These are phyloP conservation scores for Aurantiochytrium sp. DNA, from an alignment of 108 stramenopile species.

Conservation along the genomic window DNA sequence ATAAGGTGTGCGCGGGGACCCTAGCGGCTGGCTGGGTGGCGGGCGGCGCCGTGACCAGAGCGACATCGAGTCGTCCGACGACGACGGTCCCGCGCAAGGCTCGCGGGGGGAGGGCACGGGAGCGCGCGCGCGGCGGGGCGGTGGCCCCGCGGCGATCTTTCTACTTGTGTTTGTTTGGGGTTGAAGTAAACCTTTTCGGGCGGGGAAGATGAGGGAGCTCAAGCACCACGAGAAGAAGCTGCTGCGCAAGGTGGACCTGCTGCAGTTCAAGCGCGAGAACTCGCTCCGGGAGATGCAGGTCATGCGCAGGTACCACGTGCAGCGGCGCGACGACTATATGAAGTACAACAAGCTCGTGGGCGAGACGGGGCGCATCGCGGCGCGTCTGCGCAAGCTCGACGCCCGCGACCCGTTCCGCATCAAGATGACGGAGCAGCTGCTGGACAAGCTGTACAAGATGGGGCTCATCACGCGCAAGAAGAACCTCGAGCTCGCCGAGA, in stretches of 20 bases:
- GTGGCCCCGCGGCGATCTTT: too few species aligned
- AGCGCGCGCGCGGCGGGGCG: too few species aligned
- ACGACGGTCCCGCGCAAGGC: too few species aligned
- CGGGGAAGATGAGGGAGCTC: slow-evolving; percentile 74
- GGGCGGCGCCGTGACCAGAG: too few species aligned
- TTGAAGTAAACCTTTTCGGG: too few species aligned
- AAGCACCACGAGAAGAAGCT: slow-evolving; percentile 98
- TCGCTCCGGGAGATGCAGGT: slow-evolving; percentile 89
- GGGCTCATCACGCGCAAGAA: slow-evolving; percentile 79
- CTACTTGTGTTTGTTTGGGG: too few species aligned
- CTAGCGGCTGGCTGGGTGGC: too few species aligned
- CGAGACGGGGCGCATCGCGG: slow-evolving; percentile 76
- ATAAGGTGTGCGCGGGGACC: too few species aligned
- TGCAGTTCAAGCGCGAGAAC: slow-evolving; percentile 91
- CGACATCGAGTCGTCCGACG: too few species aligned
- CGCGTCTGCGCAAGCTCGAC: slow-evolving; percentile 79
- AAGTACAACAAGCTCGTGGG: slow-evolving; percentile 84
- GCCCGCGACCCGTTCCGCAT: slow-evolving; percentile 85
- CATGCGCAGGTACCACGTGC: slow-evolving; percentile 85
- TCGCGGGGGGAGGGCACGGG: too few species aligned
- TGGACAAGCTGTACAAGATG: slow-evolving; percentile 81
- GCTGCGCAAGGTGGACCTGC: slow-evolving; percentile 91
- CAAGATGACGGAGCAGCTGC: slow-evolving; percentile 90
- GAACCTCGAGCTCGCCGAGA: slow-evolving; percentile 82
- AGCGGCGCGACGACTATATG: slow-evolving; percentile 90